Conservation (phyloP, 331 rosid species). For the Rhamnella rubrinervis region DNA sequence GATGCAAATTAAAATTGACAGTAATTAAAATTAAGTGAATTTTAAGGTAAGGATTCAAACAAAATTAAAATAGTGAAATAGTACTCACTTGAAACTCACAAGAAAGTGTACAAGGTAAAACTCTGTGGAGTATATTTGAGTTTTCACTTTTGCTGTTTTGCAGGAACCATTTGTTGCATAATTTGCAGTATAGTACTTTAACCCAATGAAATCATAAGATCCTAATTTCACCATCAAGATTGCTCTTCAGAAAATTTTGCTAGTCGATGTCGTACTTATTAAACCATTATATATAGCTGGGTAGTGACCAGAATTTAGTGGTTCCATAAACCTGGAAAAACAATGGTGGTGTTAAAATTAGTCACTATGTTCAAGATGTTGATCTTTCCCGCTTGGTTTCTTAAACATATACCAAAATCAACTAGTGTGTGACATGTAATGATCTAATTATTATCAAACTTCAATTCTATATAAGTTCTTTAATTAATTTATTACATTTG, state of each 20-base stretch:
- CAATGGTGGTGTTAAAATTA: background rate
- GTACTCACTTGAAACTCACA: constrained; percentile 10
- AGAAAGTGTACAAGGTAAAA: constrained; percentile 2
- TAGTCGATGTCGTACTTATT: constrained; percentile 20
- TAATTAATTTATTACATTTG: too few species aligned
- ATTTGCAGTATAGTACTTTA: constrained; percentile 33
- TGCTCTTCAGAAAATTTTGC: constrained; percentile 35
- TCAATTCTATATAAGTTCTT: background rate
- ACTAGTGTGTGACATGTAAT: too few species aligned
- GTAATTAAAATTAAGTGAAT: background rate
- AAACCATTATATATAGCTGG: constrained; percentile 33
- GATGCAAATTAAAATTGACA: background rate
- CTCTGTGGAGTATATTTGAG: constrained; percentile 26
- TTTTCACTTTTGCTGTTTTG: background rate
- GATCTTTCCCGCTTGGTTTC: too few species aligned
- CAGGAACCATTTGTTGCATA: constrained; percentile 34
- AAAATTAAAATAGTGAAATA: too few species aligned
- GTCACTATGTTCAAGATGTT: too few species aligned
- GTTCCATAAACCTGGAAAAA: constrained; percentile 37
- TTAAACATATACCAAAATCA: too few species aligned
- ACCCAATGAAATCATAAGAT: constrained; percentile 44
- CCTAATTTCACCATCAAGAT: constrained; percentile 20
- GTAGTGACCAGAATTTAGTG: constrained; percentile 32
- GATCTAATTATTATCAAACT: background rate
- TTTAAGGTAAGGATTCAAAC: background rate